Base-by-base conservation (phyloP, 2,329 filamentous ascomycete species). In the Calonectria ilicicola region DNA sequence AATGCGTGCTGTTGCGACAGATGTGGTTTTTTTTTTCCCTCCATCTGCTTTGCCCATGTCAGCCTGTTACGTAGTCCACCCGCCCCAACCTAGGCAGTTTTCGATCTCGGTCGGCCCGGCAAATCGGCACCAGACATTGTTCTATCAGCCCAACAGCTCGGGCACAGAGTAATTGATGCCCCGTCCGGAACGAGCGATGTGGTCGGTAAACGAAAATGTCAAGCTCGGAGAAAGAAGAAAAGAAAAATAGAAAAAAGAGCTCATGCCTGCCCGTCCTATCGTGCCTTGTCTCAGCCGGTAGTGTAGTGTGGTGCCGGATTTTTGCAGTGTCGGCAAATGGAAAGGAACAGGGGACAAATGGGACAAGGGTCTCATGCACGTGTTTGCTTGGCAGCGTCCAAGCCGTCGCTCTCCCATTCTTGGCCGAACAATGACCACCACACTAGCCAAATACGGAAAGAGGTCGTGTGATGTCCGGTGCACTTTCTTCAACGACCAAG, bases 331-430 rank as follows among this genome's bases (percentile, higher is more conserved):
- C 67, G 27, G n/a, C 58, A 53, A 63, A 42, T 62, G 46, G 27
- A 35, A 23, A 44, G 62, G 38, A 46, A 27, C 14, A 40, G 58
- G 46, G 47, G 17, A 23, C 69, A 71, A 71, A 67, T 71, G 15
- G 56, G 27, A 58, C 65, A 29, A 58, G 65, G 69, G 58, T 67
- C 56, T 67, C 65, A 72, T 72, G 69, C 69, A 72, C 69, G 65
- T 72, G 69, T 65, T 72, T 63, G 65, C 69, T 72, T 72, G 69
- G 69, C 69, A 40, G 47, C 69, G 53, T 72, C 53, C 56, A 26
- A 72, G 69, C 53, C 65, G 64, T 72, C 53, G 53, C 53, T 60
- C 69, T 68, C 40, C 65, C 65, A 58, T 51, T 47, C 65, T 72
- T 72, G 69, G 69, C 58, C 47, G 46, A 46, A 23, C 49, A 56